Conservation (phyloP, 192 early-diverging fungal species). For the Anaeromyces robustus region DNA sequence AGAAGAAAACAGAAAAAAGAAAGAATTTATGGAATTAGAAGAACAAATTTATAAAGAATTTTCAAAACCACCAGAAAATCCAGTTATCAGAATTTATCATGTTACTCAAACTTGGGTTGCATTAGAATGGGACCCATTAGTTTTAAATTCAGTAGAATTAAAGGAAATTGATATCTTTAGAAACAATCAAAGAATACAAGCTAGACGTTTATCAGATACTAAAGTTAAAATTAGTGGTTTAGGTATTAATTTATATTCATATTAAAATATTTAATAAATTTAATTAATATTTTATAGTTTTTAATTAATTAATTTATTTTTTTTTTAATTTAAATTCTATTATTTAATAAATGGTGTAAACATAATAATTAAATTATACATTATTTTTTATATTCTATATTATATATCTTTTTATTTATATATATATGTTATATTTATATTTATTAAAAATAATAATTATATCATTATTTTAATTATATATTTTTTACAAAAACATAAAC, state of each 20-base stretch:
- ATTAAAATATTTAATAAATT: no score
- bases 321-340: background rate
- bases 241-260: no score
- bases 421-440: no score
- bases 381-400: no score
- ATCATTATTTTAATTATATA: no score
- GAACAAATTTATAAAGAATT: conserved; percentile 67
- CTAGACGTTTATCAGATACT: conserved; percentile 1
- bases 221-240: conserved; percentile 2
- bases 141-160: conserved; percentile 64
- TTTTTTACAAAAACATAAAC: no score
- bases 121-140: conserved; percentile 82
- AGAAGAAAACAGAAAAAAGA: conserved; percentile 64
- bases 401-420: no score
- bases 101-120: conserved; percentile 63
- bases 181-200: conserved; percentile 42
- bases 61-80: conserved; percentile 57
- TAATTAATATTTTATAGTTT: no score
- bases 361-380: no score
- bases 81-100: conserved; percentile 59
- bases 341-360: no score
- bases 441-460: no score
- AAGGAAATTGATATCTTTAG: conserved; percentile 81
- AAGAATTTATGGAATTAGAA: conserved; percentile 75
- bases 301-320: background rate